Evolutionary conservation across 495 filamentous ascomycete species (phyloP).

Genomic region (Podospora comata): DNA sequence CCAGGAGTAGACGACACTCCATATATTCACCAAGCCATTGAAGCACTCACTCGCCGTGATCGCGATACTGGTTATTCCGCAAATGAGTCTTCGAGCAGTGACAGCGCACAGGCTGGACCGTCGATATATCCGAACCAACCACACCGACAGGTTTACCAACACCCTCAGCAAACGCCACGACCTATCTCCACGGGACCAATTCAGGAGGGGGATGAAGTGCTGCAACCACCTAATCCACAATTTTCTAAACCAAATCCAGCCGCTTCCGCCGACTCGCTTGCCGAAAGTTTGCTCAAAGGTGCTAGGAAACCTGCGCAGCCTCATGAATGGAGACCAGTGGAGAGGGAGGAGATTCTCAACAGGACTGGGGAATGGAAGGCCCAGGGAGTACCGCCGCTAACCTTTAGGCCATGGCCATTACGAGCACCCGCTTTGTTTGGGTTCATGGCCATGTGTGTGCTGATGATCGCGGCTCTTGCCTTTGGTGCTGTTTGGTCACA

Average conservation of each 20-base stretch:
- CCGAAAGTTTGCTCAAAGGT: constrained; percentile 28
- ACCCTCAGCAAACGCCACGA: constrained; percentile 6
- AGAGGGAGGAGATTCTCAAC: constrained; percentile 21
- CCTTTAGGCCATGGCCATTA: constrained; percentile 64
- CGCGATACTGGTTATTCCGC: constrained; percentile 32
- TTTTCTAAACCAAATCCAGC: constrained; percentile 15
- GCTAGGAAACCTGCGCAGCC: constrained; percentile 24
- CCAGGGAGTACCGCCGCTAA: constrained; percentile 46
- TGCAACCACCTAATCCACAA: constrained; percentile 5
- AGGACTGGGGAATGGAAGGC: constrained; percentile 17
- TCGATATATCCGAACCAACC: constrained; percentile 13
- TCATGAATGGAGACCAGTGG: constrained; percentile 31
- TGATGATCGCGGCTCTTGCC: constrained; percentile 68
- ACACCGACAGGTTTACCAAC: constrained; percentile 11
- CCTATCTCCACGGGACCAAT: background rate
- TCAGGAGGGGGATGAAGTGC: constrained; percentile 10
- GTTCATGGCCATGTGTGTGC: constrained; percentile 57
- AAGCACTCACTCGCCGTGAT: constrained; percentile 39
- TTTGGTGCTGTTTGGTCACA: constrained; percentile 73
- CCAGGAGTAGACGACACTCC: constrained; percentile 49
- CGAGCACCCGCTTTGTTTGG: constrained; percentile 57
- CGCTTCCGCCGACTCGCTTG: constrained; percentile 32
- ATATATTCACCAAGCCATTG: constrained; percentile 48
- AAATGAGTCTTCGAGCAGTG: constrained; percentile 31
- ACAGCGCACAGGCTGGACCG: constrained; percentile 15